Evolutionary conservation across 2,329 filamentous ascomycete species (phyloP), one percentile per base, ranked within the genome.

Genomic region (Clonostachys sp.): DNA sequence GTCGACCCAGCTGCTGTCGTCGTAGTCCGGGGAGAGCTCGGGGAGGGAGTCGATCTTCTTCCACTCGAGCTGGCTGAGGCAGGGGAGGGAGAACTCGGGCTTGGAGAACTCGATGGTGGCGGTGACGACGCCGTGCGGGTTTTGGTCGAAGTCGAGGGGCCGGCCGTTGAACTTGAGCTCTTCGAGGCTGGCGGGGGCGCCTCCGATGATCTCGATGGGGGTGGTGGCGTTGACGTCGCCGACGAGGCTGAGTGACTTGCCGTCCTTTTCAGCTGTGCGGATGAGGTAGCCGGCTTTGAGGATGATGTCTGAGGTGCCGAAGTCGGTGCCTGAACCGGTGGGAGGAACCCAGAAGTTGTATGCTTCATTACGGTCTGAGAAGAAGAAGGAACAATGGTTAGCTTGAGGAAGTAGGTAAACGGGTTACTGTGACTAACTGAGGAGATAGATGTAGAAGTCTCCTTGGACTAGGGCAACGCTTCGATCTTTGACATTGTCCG

Each of bases 391-490:
- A 12, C 16, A 10, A 10, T 8, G 16, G 34, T 13, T 12, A 18
- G 34, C 6, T 12, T 17, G 24, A 20, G 6, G 24, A 30, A 8
- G 1, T 3, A 3, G 2, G 17, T 6, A 6, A 39, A 8, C n/a
- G 10, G 24, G 24, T 30, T 30, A 30, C 24, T 3, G 2, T 2
- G 9, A 57, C 69, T 59, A 65, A 76, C 78, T 70, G 33, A 81
- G 62, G 39, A 86, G 71, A 52, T 83, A 73, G n/a, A 85, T 63
- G 36, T 74, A 73, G 16, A 84, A 61, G 43, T 68, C 64, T 34
- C 65, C 64, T 18, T 66, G 69, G 41, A 81, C 60, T 53, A 73
- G 68, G 4, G 80, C 69, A 12, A 83, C 67, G 50, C 74, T 72
- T 41, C 77, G 68, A n/a, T 73, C 68, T 1, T 71, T 57, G 9